These are phyloP conservation scores for Trichoderma sp. DNA, from an alignment of 2,329 filamentous ascomycete genomes.

Conservation along the genomic window DNA sequence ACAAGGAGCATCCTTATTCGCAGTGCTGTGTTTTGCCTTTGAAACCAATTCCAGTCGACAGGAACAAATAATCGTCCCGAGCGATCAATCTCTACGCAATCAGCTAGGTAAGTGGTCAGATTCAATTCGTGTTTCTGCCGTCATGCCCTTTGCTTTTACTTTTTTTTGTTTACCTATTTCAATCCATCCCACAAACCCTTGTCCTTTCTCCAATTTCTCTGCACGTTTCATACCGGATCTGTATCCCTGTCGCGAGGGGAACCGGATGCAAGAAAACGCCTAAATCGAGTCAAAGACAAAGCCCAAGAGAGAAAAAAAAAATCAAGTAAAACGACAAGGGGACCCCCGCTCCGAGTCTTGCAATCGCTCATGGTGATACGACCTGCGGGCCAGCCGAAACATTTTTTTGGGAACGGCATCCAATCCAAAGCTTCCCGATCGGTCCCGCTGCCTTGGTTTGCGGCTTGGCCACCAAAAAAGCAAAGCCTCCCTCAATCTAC, in stretches of 20 bases:
- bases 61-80: background rate
- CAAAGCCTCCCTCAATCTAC: background rate
- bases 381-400: constrained; percentile 10
- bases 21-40: background rate
- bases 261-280: background rate
- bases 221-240: constrained; percentile 12
- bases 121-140: background rate
- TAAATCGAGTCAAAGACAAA: background rate
- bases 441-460: constrained; percentile 1
- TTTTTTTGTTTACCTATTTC: background rate
- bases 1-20: background rate
- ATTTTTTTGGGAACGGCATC: background rate
- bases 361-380: background rate
- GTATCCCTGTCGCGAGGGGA: constrained; percentile 12
- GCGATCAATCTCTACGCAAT: background rate
- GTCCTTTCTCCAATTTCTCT: constrained; percentile 6
- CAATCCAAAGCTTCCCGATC: background rate
- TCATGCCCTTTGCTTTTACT: background rate
- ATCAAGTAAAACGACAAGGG: background rate
- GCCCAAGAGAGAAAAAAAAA: background rate
- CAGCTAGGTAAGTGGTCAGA: background rate
- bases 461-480: background rate
- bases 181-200: background rate
- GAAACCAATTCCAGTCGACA: background rate
- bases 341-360: background rate